phyloP scores from a whole-genome alignment of 2,329 filamentous ascomycete species.

The Talaromyces albobiverticillius region DNA sequence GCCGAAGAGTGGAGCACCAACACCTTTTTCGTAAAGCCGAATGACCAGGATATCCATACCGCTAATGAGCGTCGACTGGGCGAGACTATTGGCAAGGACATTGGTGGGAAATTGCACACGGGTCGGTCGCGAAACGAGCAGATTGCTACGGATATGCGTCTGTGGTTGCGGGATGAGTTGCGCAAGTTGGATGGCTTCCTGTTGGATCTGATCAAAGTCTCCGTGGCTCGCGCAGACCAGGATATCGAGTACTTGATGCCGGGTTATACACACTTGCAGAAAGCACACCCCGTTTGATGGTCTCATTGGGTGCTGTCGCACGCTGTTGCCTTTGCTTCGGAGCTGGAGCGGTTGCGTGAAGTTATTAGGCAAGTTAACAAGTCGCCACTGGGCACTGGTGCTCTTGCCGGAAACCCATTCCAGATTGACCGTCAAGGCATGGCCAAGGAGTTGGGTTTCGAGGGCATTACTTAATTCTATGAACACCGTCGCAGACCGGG shows the following conservation, averaged over 20 bases:
- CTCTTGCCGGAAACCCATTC: constrained; percentile 79
- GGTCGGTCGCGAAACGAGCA: constrained; percentile 87
- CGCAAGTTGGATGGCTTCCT: constrained; percentile 67
- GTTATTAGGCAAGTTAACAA: constrained; percentile 71
- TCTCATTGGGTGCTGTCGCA: constrained; percentile 78
- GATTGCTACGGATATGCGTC: constrained; percentile 82
- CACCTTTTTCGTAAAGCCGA: constrained; percentile 35
- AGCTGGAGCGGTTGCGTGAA: constrained; percentile 74
- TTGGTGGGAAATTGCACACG: constrained; percentile 86
- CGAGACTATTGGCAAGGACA: constrained; percentile 82
- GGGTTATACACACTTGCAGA: constrained; percentile 83
- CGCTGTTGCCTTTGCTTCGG: constrained; percentile 66
- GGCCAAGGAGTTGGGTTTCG: constrained; percentile 77
- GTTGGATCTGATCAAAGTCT: constrained; percentile 66
- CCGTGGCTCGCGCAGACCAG: constrained; percentile 65
- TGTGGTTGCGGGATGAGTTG: constrained; percentile 80
- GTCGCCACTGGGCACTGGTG: constrained; percentile 69
- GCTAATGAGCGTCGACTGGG: constrained; percentile 70
- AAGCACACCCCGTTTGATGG: constrained; percentile 77
- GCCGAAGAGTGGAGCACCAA: constrained; percentile 42
- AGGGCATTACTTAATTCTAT: constrained; percentile 74
- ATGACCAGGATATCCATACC: constrained; percentile 63
- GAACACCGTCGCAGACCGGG: constrained; percentile 70
- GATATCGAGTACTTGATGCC: constrained; percentile 81
- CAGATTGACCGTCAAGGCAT: constrained; percentile 76